These are phyloP conservation scores for Mortierella sp. DNA, from an alignment of 371 early-diverging fungal species.

Conservation along the genomic window DNA sequence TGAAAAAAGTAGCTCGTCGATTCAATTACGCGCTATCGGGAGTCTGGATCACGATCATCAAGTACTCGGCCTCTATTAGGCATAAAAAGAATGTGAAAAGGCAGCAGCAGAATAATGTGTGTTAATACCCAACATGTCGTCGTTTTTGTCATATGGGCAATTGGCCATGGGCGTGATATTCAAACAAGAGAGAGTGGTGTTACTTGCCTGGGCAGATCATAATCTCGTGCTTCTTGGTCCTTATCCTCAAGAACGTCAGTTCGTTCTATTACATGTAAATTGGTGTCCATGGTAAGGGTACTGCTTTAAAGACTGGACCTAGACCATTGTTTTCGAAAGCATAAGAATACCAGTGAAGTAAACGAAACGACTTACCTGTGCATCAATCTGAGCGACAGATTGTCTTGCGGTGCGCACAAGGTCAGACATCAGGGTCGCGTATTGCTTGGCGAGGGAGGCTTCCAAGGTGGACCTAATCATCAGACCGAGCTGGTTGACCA, in stretches of 20 bases:
- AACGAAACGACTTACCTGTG: conserved; percentile 62
- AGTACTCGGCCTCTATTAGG: conserved; percentile 84
- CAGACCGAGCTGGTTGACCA: conserved; percentile 83
- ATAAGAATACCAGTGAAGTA: not conserved
- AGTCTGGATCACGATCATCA: conserved; percentile 90
- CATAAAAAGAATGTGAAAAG: not conserved
- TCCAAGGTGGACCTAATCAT: conserved; percentile 92
- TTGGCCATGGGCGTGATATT: not conserved
- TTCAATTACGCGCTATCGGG: conserved; percentile 62
- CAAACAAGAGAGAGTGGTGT: not conserved
- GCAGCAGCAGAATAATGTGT: not conserved
- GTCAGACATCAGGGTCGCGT: conserved; percentile 84
- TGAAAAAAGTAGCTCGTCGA: not conserved
- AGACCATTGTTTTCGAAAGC: not conserved
- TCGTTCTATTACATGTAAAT: conserved; percentile 76
- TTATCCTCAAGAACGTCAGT: conserved; percentile 91
- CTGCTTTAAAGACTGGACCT: not conserved
- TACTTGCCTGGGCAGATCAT: conserved; percentile 91
- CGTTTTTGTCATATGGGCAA: not conserved
- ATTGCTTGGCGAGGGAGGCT: conserved; percentile 81
- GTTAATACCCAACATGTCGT: not conserved
- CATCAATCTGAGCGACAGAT: conserved; percentile 79
- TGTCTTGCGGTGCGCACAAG: conserved; percentile 76
- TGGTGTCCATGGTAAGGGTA: not conserved
- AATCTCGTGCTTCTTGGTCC: conserved; percentile 95